Percentiles rank a stretch among this genome's conserved stretches.
phyloP scores from a whole-genome alignment of 1,284 basidiomycete genomes.

The Rhizoctonia solani region DNA sequence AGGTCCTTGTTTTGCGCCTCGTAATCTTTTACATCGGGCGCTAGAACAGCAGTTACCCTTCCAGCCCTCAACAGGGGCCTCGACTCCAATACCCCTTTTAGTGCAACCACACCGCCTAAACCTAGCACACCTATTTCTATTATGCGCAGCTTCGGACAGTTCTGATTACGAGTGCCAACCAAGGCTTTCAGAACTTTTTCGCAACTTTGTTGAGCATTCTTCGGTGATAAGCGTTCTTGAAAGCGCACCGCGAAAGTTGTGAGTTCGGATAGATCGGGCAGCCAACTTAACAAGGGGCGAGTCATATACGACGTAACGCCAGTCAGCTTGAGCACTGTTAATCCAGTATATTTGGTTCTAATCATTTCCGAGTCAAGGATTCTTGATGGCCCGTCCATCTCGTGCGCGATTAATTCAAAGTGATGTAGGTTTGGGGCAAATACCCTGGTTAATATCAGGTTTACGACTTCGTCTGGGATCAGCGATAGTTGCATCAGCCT shows the following conservation, averaged over 20 bases:
- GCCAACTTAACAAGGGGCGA: not conserved
- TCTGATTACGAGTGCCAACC: not conserved
- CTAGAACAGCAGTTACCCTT: not conserved
- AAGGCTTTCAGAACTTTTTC: not conserved
- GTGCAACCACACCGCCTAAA: not conserved
- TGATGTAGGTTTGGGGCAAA: slow-evolving; percentile 4
- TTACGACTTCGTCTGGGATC: slow-evolving; percentile 25
- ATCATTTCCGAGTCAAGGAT: slow-evolving; percentile 11
- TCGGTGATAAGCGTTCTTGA: not conserved
- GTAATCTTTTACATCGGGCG: not conserved
- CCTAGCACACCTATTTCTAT: slow-evolving; percentile 3
- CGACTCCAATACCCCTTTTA: not conserved
- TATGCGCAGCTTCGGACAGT: not conserved
- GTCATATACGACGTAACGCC: slow-evolving; percentile 18
- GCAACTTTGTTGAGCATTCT: slow-evolving; percentile 1
- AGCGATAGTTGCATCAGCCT: not conserved
- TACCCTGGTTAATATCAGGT: slow-evolving; percentile 2
- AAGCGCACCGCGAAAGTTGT: not conserved
- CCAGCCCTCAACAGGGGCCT: not conserved
- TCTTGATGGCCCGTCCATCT: not conserved
- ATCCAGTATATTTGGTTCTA: not conserved
- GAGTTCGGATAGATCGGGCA: slow-evolving; percentile 7
- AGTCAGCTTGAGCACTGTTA: not conserved
- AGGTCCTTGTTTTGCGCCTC: not conserved
- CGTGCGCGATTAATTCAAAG: not conserved